Conservation (phyloP, 2,329 filamentous ascomycete species). For the Ceratocystiopsis sp. region DNA sequence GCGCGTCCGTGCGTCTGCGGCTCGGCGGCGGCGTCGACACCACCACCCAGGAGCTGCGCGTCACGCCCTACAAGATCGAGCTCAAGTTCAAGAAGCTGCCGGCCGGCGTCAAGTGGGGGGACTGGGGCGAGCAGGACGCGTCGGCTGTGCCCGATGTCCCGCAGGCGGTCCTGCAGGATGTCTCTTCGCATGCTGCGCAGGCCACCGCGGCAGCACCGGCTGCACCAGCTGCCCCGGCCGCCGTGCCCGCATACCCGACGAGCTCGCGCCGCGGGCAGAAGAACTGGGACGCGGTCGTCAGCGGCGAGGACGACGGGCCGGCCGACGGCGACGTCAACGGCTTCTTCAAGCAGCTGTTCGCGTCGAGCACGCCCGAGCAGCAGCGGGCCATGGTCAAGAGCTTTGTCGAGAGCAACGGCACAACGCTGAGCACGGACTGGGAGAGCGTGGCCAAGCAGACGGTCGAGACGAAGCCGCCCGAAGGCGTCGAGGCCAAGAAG, state of each 20-base stretch:
- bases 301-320: conserved; percentile 37
- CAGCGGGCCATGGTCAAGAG: conserved; percentile 96
- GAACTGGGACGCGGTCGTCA: conserved; percentile 72
- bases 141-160: no score
- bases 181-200: no score
- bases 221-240: background rate
- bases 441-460: conserved; percentile 54
- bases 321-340: conserved; percentile 48
- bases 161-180: no score
- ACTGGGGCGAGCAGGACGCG: conserved; percentile 4
- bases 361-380: conserved; percentile 58
- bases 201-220: background rate
- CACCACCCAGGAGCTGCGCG: conserved; percentile 9
- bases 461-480: conserved; percentile 57
- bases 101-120: background rate
- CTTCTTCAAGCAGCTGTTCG: conserved; percentile 88
- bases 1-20: conserved; percentile 10
- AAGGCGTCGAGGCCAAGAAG: conserved; percentile 61
- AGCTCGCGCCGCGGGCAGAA: conserved; percentile 72
- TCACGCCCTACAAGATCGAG: conserved; percentile 18
- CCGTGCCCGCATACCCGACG: conserved; percentile 55
- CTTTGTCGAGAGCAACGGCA: conserved; percentile 86
- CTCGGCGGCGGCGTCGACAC: conserved; percentile 6
- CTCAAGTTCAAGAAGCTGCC: conserved; percentile 15
- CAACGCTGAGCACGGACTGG: conserved; percentile 86